A percentile compares a stretch with the other conserved stretches of the same genome.
Conservation (phyloP, 2,329 filamentous ascomycete species). For the Microsporum ferrugineum region DNA sequence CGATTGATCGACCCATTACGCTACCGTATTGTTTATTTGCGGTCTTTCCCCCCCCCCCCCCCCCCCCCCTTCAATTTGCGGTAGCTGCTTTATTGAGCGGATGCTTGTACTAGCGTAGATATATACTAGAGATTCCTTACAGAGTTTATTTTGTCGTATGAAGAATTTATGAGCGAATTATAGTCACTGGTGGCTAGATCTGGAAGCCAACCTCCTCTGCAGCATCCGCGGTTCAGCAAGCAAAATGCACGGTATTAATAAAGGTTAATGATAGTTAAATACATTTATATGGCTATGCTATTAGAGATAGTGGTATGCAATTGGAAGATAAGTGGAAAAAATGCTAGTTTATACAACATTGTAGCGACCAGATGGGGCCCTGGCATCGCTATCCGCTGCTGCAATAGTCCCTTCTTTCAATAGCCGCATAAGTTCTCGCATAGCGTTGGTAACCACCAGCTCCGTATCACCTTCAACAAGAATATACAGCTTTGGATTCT, state of each 20-base stretch:
- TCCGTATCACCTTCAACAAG: constrained; percentile 96
- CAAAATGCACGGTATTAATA: background rate
- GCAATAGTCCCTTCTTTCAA: constrained; percentile 84
- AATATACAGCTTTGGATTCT: constrained; percentile 91
- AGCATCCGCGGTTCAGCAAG: background rate
- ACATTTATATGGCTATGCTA: background rate
- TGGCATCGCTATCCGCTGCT: constrained; percentile 72
- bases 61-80: background rate
- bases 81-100: background rate
- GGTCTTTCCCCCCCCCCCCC: background rate
- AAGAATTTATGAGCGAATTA: background rate
- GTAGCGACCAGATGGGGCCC: constrained; percentile 73
- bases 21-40: background rate
- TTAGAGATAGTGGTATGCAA: background rate
- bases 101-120: background rate
- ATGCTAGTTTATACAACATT: constrained; percentile 55
- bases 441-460: constrained; percentile 76
- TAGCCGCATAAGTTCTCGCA: constrained; percentile 78
- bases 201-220: background rate
- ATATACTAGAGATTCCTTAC: background rate
- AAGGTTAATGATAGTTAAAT: background rate
- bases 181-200: too few species aligned
- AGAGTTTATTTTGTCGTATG: background rate
- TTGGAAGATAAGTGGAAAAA: background rate
- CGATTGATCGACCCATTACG: background rate